A percentile compares a stretch with the other conserved stretches of the same genome.
Conservation (phyloP, 768 basidiomycete species). For the Leccinum subtestaceum region DNA sequence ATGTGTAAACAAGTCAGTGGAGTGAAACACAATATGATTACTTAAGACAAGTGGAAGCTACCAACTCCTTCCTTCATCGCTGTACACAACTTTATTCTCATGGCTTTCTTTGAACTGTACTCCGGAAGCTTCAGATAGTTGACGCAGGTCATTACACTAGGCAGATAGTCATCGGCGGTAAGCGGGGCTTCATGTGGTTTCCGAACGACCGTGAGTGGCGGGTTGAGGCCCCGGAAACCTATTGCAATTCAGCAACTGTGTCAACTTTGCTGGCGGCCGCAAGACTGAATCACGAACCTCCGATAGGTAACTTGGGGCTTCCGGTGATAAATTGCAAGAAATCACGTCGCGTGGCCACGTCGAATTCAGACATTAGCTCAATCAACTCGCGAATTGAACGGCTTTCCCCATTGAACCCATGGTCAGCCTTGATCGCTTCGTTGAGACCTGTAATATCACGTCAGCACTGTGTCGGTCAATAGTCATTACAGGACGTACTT, state of each 20-base stretch:
- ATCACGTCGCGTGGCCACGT: conserved; percentile 69
- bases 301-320: conserved; percentile 93
- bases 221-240: conserved; percentile 93
- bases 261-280: not conserved
- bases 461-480: not conserved
- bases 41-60: conserved; percentile 92
- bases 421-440: conserved; percentile 93
- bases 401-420: conserved; percentile 96
- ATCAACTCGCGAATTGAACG: conserved; percentile 85
- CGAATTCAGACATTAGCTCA: conserved; percentile 82
- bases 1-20: conserved; percentile 25
- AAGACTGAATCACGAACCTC: conserved; percentile 54
- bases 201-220: conserved; percentile 91
- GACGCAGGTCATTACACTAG: conserved; percentile 98
- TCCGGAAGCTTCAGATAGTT: conserved; percentile 96
- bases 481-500: conserved; percentile 51
- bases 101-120: conserved; percentile 82
- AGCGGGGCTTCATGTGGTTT: conserved; percentile 94
- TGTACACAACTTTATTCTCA: conserved; percentile 76
- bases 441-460: conserved; percentile 58
- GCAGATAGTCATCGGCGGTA: conserved; percentile 90
- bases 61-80: conserved; percentile 95
- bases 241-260: conserved; percentile 1
- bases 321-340: conserved; percentile 98
- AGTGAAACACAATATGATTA: conserved; percentile 23